Base-by-base conservation (phyloP, 2,329 filamentous ascomycete genomes). In the Helicocarpus griseus region DNA sequence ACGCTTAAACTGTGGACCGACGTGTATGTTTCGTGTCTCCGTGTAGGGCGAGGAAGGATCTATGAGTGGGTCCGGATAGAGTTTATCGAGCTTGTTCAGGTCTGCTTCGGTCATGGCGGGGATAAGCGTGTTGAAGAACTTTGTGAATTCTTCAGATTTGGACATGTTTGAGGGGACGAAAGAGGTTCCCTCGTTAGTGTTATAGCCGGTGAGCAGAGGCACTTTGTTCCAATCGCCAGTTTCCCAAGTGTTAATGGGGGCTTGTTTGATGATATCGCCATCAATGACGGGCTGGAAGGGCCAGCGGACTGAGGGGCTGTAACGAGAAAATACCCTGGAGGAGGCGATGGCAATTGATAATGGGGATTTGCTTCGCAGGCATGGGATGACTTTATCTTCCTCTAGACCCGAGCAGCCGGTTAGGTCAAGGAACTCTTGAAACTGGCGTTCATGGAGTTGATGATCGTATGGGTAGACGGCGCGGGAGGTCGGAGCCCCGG, bases 281-380 rank as follows among this genome's bases (percentile, higher is more conserved):
- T 86, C 83, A 52, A 87, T 77, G 33, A 83, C 79, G 6, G 84
- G 84, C 59, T 87, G 85, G 68, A 86, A 88, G 0, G 85, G 73
- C 74, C 73, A 77, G 26, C 70, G 64, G 0, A 75, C 60, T 7
- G 70, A 73, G 0, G 72, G 68, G 33, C 74, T 74, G 54, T 74
- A 76, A 38, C 65, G 65, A 49, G 72, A 66, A 49, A 76, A 76
- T 0, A 76, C 65, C 2, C 58, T 61, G 8, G 64, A 68, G 39
- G 73, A 72, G 3, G 72, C 73, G 7, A 63, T 58, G 5, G 64
- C 67, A 11, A 77, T 61, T 0, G 52, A 57, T 0, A 63, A 56
- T 7, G 63, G 64, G 0, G 72, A 64, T 4, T 71, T 59, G 1
- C 63, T 60, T n/a, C 74, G 68, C 0, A 77, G 65, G 53, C 66